Evolutionary conservation across 192 early-diverging fungal species (phyloP).

Genomic region (Gaertneriomyces semiglobifer): DNA sequence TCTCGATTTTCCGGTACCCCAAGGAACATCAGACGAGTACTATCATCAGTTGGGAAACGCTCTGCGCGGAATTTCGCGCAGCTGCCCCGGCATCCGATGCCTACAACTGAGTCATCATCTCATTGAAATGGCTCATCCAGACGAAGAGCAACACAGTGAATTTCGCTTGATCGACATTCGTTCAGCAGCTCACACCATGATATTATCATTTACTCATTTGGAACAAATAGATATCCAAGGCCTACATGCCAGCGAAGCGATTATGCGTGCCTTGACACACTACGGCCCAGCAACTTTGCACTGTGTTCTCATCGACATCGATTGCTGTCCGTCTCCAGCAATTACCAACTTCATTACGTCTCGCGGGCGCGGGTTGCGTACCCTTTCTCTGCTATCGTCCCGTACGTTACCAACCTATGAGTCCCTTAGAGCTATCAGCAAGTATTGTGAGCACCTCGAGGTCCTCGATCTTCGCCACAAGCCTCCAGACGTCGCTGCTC

Average conservation of each 20-base stretch:
- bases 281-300: background rate
- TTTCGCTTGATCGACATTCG: background rate
- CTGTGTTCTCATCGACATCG: conserved; percentile 17
- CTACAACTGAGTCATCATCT: background rate
- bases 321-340: conserved; percentile 11
- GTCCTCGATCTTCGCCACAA: conserved; percentile 20
- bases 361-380: conserved; percentile 1
- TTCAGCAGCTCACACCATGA: background rate
- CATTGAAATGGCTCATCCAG: background rate
- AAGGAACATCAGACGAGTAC: background rate
- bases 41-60: background rate
- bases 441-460: background rate
- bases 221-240: conserved; percentile 19
- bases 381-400: conserved; percentile 14
- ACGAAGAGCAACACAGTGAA: background rate
- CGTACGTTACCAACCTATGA: background rate
- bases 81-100: background rate
- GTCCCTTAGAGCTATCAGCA: background rate
- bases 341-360: conserved; percentile 1
- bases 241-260: conserved; percentile 3
- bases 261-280: background rate
- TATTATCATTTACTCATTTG: conserved; percentile 1
- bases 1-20: background rate
- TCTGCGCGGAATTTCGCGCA: background rate
- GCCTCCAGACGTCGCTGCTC: conserved; percentile 7